Percentiles rank a stretch among this genome's conserved stretches.
Conservation (phyloP, 2,329 filamentous ascomycete genomes). For the Aaosphaeria arxii region DNA sequence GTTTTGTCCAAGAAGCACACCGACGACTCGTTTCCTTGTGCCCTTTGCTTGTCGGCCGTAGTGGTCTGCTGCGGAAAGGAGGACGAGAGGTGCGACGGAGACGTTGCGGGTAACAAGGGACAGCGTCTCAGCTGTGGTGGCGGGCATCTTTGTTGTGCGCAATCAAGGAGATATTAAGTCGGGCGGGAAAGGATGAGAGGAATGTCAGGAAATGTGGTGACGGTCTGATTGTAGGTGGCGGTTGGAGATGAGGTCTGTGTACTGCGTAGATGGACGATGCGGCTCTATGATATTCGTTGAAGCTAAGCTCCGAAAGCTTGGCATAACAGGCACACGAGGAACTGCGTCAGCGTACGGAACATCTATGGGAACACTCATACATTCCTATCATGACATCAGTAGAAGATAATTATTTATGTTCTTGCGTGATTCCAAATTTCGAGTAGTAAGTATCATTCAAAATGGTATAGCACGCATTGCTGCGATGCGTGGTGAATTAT, state of each 20-base stretch:
- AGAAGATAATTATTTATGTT: too few species aligned
- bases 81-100: conserved; percentile 94
- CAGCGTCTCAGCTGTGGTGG: conserved; percentile 94
- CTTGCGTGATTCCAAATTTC: too few species aligned
- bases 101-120: conserved; percentile 93
- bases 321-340: conserved; percentile 1
- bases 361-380: too few species aligned
- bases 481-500: too few species aligned
- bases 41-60: conserved; percentile 93
- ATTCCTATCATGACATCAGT: too few species aligned
- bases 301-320: conserved; percentile 24
- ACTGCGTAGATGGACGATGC: conserved; percentile 19
- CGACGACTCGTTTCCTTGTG: conserved; percentile 84
- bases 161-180: conserved; percentile 4
- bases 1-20: conserved; percentile 91
- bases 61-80: conserved; percentile 97
- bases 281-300: conserved; percentile 28
- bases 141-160: conserved; percentile 64
- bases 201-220: conserved; percentile 10
- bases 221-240: conserved; percentile 8
- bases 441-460: too few species aligned
- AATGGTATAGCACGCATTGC: too few species aligned
- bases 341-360: not conserved
- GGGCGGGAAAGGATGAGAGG: conserved; percentile 3
- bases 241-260: conserved; percentile 6